Evolutionary conservation across 1,139 yeast species (phyloP).

Genomic region (Sugiyamaella paludigena): DNA sequence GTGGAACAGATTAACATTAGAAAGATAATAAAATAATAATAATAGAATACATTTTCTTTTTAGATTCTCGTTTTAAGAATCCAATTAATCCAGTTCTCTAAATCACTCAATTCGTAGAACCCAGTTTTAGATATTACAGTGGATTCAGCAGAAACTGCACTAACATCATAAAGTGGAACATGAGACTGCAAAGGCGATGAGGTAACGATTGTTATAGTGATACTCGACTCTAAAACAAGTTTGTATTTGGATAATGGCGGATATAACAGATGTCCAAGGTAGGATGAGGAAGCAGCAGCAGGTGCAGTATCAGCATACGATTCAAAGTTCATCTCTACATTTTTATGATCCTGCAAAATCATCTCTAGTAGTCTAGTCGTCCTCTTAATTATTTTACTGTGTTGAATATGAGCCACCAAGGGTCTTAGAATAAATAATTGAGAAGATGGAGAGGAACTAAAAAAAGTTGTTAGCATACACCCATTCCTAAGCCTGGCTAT

Average conservation of each 20-base stretch:
- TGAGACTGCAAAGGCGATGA: conserved; percentile 34
- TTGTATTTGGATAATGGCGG: conserved; percentile 30
- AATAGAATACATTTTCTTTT: neutral
- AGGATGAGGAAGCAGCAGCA: conserved; percentile 13
- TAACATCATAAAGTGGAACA: conserved; percentile 35
- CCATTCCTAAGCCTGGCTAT: no score
- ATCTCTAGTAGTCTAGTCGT: conserved; percentile 46
- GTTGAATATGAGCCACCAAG: conserved; percentile 65
- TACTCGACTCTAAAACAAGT: conserved; percentile 12
- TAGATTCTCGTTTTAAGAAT: conserved; percentile 22
- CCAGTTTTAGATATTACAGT: conserved; percentile 24
- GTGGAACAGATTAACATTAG: neutral
- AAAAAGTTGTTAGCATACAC: neutral
- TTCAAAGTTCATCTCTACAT: conserved; percentile 20
- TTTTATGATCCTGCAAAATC: conserved; percentile 36
- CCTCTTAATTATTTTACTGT: conserved; percentile 50
- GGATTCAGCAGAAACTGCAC: conserved; percentile 41
- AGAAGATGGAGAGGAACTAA: conserved; percentile 32
- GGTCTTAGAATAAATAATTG: conserved; percentile 58
- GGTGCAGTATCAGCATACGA: conserved; percentile 13
- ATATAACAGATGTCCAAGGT: conserved; percentile 31
- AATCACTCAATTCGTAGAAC: conserved; percentile 59
- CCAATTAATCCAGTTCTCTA: conserved; percentile 69
- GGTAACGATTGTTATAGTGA: conserved; percentile 27
- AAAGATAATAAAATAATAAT: neutral